phyloP scores from a whole-genome alignment of 352 stramenopile genomes.

The Pythium aristosporum region DNA sequence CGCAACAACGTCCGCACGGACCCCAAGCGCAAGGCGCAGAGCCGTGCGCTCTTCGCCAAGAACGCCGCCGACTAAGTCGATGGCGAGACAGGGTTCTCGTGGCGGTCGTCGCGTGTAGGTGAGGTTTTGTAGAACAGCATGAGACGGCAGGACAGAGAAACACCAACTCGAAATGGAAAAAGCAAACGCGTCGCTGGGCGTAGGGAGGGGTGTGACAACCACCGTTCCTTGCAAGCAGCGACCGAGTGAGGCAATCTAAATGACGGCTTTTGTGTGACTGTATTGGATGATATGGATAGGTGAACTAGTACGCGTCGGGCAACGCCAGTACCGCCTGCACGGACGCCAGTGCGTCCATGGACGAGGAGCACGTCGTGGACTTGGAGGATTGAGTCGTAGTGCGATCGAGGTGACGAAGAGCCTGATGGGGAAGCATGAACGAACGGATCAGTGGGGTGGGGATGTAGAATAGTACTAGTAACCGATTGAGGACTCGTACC shows the following conservation, averaged over 20 bases:
- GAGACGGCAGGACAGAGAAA: not conserved
- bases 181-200: too few relatives aligned
- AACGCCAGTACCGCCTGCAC: slow-evolving; percentile 31
- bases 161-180: too few relatives aligned
- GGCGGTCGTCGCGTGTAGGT: too few relatives aligned
- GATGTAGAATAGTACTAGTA: not conserved
- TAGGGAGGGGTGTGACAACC: not conserved
- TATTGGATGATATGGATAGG: not conserved
- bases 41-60: slow-evolving; percentile 76
- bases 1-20: slow-evolving; percentile 84
- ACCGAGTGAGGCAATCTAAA: slow-evolving; percentile 9
- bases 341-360: slow-evolving; percentile 23
- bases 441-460: not conserved
- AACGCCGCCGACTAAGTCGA: slow-evolving; percentile 73
- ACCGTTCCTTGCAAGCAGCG: not conserved
- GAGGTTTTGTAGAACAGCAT: not conserved
- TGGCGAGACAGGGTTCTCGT: too few relatives aligned
- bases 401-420: slow-evolving; percentile 3
- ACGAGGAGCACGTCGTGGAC: not conserved
- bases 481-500: slow-evolving; percentile 13
- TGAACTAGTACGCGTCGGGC: slow-evolving; percentile 20
- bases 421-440: not conserved
- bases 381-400: not conserved
- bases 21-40: slow-evolving; percentile 74
- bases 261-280: not conserved